These are phyloP conservation scores for Saccharomyces hybrid DNA, from an alignment of 1,139 yeast genomes.

Conservation along the genomic window DNA sequence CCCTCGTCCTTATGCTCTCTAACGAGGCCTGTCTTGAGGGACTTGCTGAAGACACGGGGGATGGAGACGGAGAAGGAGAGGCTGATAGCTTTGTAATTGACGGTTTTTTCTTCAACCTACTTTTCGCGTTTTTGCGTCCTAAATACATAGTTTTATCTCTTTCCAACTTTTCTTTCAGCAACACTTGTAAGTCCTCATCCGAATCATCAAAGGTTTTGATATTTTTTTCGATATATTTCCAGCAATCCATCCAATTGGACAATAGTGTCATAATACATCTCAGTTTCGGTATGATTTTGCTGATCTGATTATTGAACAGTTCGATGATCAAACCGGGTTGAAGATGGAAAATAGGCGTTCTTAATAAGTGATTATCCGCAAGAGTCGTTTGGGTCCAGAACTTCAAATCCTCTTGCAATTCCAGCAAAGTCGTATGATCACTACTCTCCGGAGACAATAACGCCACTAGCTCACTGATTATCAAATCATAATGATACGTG, in stretches of 20 bases:
- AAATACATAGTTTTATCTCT: conserved; percentile 23
- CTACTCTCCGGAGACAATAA: neutral
- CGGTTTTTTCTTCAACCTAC: conserved; percentile 2
- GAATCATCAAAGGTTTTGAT: conserved; percentile 9
- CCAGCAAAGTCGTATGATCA: neutral
- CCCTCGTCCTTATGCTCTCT: neutral
- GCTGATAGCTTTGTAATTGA: conserved; percentile 3
- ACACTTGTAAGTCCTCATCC: conserved; percentile 12
- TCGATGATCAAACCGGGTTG: conserved; percentile 15
- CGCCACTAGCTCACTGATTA: conserved; percentile 6
- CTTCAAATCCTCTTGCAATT: neutral
- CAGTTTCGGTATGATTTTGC: conserved; percentile 11
- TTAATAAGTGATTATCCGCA: neutral
- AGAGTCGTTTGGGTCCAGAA: neutral
- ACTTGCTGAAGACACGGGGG: conserved; percentile 6
- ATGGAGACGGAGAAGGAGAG: conserved; percentile 7
- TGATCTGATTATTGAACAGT: conserved; percentile 12
- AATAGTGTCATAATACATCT: conserved; percentile 11
- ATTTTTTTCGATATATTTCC: conserved; percentile 23
- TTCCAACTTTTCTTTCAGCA: conserved; percentile 25
- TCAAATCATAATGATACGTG: conserved; percentile 20
- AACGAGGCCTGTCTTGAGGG: neutral
- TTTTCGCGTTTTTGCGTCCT: conserved; percentile 10
- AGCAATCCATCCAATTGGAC: conserved; percentile 17
- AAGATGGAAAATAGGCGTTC: conserved; percentile 9